Conservation (phyloP, 768 basidiomycete species). For the Strobilomyces echinocephalus region DNA sequence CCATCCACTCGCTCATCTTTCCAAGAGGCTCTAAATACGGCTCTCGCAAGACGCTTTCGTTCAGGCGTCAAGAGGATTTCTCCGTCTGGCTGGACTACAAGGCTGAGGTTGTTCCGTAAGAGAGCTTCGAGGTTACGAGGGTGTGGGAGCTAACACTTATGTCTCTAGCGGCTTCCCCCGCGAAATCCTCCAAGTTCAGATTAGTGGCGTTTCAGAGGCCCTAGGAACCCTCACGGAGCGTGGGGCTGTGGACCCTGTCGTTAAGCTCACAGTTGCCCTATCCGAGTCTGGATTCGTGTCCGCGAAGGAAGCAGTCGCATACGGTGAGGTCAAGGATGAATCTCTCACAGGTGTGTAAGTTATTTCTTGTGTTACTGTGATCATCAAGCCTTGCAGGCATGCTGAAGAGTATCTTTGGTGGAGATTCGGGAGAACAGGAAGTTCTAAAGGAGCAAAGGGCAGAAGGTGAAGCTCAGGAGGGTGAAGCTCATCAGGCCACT, state of each 20-base stretch:
- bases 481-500: conserved; percentile 28
- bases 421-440: conserved; percentile 38
- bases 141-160: conserved; percentile 2
- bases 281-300: conserved; percentile 86
- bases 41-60: conserved; percentile 79
- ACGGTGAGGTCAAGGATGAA: conserved; percentile 79
- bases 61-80: conserved; percentile 84
- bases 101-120: conserved; percentile 55
- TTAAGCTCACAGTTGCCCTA: conserved; percentile 79
- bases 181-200: conserved; percentile 67
- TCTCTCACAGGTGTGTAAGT: conserved; percentile 57
- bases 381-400: conserved; percentile 48
- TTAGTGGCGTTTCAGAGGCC: conserved; percentile 71
- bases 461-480: conserved; percentile 19
- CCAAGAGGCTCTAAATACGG: conserved; percentile 71
- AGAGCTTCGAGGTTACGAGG: conserved; percentile 2
- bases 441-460: conserved; percentile 27
- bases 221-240: conserved; percentile 79
- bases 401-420: conserved; percentile 84
- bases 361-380: neutral
- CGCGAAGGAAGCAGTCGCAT: conserved; percentile 72
- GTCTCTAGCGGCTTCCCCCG: conserved; percentile 59
- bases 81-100: conserved; percentile 75
- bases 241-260: conserved; percentile 74
- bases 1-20: conserved; percentile 75